A percentile compares a stretch with the other conserved stretches of the same genome.
These are phyloP conservation scores for Epichloe amarillans DNA, from an alignment of 2,329 filamentous ascomycete genomes.

Conservation along the genomic window DNA sequence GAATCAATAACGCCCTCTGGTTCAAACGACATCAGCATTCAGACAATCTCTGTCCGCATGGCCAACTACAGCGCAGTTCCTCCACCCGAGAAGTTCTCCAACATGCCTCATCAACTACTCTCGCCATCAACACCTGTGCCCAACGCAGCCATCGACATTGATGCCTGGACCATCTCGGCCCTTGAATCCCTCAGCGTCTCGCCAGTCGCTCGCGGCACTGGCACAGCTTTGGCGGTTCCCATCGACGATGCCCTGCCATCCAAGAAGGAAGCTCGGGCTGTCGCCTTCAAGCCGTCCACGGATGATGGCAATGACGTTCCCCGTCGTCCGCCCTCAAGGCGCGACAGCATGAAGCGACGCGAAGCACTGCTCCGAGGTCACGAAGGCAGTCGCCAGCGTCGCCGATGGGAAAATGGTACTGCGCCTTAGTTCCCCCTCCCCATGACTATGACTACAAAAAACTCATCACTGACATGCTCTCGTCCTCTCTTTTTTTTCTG, in stretches of 20 bases:
- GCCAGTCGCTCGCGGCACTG: conserved; percentile 43
- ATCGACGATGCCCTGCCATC: conserved; percentile 43
- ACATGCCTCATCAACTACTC: conserved; percentile 10
- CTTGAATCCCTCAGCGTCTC: conserved; percentile 42
- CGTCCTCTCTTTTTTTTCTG: neutral
- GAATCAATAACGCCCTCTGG: no score
- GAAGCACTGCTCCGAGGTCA: conserved; percentile 78
- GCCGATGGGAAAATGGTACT: conserved; percentile 87
- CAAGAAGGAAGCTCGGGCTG: conserved; percentile 8
- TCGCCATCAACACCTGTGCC: conserved; percentile 14
- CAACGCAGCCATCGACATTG: conserved; percentile 38
- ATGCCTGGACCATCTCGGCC: conserved; percentile 51
- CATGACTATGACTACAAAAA: no score
- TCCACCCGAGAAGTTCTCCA: conserved; percentile 24
- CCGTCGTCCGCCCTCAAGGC: conserved; percentile 32
- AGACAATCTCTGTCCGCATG: conserved; percentile 19
- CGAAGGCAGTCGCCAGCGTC: conserved; percentile 72
- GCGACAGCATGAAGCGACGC: conserved; percentile 46
- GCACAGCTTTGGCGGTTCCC: conserved; percentile 57
- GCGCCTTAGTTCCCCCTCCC: neutral
- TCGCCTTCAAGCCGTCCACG: conserved; percentile 9
- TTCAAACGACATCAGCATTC: no score
- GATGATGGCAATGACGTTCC: conserved; percentile 24
- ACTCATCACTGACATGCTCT: neutral
- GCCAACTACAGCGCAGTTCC: conserved; percentile 41